A percentile compares a stretch with the other conserved stretches of the same genome.
phyloP scores from a whole-genome alignment of 108 stramenopile species.

The Cyclotella baltica region DNA sequence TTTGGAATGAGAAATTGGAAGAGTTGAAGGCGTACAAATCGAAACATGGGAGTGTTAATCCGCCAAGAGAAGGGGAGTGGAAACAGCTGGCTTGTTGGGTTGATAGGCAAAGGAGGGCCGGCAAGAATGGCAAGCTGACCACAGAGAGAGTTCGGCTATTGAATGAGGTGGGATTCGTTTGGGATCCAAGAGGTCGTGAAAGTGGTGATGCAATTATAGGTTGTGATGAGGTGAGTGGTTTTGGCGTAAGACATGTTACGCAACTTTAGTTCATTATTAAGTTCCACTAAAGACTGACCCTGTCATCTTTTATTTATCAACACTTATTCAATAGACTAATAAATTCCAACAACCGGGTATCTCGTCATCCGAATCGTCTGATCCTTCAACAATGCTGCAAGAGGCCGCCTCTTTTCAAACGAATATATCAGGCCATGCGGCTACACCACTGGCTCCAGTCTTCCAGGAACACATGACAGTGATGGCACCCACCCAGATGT shows the following conservation, averaged over 20 bases:
- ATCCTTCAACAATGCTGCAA: not conserved
- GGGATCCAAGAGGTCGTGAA: not conserved
- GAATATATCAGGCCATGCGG: not conserved
- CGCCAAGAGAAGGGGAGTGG: not conserved
- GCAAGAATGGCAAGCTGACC: slow-evolving; percentile 1
- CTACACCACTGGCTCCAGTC: not conserved
- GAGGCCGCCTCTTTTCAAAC: not conserved
- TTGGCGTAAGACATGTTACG: not conserved
- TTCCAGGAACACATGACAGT: no score
- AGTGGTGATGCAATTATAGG: not conserved
- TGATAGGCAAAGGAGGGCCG: not conserved
- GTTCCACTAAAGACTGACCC: not conserved
- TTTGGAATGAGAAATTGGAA: not conserved
- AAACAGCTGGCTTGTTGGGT: slow-evolving; percentile 1
- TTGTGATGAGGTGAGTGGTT: not conserved
- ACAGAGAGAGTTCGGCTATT: not conserved
- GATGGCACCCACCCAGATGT: no score
- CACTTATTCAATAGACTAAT: no score
- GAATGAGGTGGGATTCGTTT: slow-evolving; percentile 7
- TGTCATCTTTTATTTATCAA: no score
- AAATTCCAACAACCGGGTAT: not conserved
- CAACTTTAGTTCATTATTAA: not conserved
- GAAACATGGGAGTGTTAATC: not conserved
- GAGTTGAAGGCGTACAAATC: not conserved
- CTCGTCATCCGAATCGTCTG: not conserved